phyloP scores from a whole-genome alignment of 225 moss, liverwort and hornwort genomes.

The Physcomitrium patens region DNA sequence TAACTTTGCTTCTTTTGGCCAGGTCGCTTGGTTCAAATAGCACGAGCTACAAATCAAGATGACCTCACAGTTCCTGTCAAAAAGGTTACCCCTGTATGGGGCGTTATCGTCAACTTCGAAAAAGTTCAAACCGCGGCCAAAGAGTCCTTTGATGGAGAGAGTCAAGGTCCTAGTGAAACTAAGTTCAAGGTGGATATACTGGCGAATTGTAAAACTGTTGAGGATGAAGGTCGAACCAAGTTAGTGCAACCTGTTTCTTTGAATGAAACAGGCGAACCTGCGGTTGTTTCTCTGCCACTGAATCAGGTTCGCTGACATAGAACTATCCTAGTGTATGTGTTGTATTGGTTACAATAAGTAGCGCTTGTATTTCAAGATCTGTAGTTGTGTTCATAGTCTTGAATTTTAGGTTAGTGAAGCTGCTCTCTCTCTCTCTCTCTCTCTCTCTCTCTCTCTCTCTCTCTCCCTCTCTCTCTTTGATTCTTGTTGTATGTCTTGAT shows the following conservation, averaged over 20 bases:
- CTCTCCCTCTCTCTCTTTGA: no score
- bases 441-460: no score
- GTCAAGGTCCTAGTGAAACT: slow-evolving; percentile 41
- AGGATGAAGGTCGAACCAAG: slow-evolving; percentile 56
- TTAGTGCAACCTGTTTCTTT: slow-evolving; percentile 60
- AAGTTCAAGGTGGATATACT: slow-evolving; percentile 82
- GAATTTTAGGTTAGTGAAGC: not conserved
- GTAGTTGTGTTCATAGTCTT: not conserved
- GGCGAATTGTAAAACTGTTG: slow-evolving; percentile 58
- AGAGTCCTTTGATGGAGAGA: slow-evolving; percentile 60
- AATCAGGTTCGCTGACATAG: slow-evolving; percentile 58
- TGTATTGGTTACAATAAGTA: not conserved
- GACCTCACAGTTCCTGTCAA: slow-evolving; percentile 35
- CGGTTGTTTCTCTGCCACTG: slow-evolving; percentile 74
- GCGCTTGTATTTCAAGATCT: slow-evolving; percentile 5
- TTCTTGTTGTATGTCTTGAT: no score
- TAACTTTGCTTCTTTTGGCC: slow-evolving; percentile 47
- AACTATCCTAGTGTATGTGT: not conserved
- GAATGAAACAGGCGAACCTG: slow-evolving; percentile 84
- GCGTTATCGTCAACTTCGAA: slow-evolving; percentile 91
- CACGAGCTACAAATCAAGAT: slow-evolving; percentile 43
- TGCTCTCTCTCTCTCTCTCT: no score
- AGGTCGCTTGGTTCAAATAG: slow-evolving; percentile 83
- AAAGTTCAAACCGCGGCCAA: slow-evolving; percentile 67
- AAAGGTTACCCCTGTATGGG: slow-evolving; percentile 69